Evolutionary conservation across 202 grass and related monocot genomes (phyloP), one percentile per base, ranked within the genome.

Genomic region (Schoenoplectus triqueter): DNA sequence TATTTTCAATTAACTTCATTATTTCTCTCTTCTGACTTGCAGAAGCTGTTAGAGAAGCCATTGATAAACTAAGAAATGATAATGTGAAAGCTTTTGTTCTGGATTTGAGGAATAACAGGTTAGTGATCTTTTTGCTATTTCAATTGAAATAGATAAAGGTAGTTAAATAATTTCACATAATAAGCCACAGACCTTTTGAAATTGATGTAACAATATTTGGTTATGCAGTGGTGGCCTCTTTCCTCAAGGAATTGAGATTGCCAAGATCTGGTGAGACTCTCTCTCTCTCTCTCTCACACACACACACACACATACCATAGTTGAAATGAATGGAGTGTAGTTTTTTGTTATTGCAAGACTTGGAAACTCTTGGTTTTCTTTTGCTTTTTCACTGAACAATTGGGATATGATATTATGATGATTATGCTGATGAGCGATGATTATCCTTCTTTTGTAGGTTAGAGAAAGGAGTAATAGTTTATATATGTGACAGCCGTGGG

Each of bases 391-490:
- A 2, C 11, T 46, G n/a, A 51, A 74, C 70, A 76, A 18, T 22
- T 85, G 47, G 31, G 31, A 31, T 31, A 31, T 31, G 31, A 31
- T 31, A 10, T 46, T 74, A 46, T 69, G 31, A 48, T 72, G 22
- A 9, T 86, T 22, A 40, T 46, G 9, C 15, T 40, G 51, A 69
- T 51, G 21, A 46, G 31, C 31, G 31, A 31, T 31, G 31, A 31
- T 31, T 31, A 31, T 51, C 10, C 31, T n/a, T 64, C 7, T 66
- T 86, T 44, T 76, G 65, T 69, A 98, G 96, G 96, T 93, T 98
- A 90, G 93, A 98, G 82, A 98, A 98, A 91, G 96, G 96, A 52
- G 88, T 95, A 52, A 98, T 98, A 88, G 96, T 95, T 1, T 98
- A 98, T 85, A 95, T 98, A 91, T 95, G 93, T 7, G 96, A 98